A percentile compares a stretch with the other conserved stretches of the same genome.
These are phyloP conservation scores for Phoma sp. DNA, from an alignment of 2,329 filamentous ascomycete species.

Conservation along the genomic window DNA sequence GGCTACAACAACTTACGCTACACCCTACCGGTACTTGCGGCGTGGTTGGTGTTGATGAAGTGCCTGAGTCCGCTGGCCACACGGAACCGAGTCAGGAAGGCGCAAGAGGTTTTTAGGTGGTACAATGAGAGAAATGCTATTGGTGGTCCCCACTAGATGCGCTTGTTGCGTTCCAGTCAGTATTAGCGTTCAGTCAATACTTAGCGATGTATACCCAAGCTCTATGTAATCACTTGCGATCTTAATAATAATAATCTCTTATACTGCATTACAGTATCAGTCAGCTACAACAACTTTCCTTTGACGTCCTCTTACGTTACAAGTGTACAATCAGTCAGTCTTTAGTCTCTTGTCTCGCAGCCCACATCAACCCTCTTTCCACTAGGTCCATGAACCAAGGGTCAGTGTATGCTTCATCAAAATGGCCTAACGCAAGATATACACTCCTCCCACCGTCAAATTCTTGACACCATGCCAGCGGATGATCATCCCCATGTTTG, in stretches of 20 bases:
- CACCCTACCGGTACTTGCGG: slow-evolving; percentile 15
- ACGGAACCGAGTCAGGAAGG: slow-evolving; percentile 15
- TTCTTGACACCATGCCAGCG: slow-evolving; percentile 39
- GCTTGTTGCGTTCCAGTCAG: not conserved
- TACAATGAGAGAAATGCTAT: slow-evolving; percentile 19
- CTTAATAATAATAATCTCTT: no score
- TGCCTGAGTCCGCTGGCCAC: slow-evolving; percentile 18
- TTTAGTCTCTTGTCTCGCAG: not conserved
- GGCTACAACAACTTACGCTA: slow-evolving; percentile 12
- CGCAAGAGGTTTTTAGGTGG: slow-evolving; percentile 13
- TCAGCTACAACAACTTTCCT: no score
- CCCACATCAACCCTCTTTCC: slow-evolving; percentile 31
- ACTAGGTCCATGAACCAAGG: slow-evolving; percentile 31
- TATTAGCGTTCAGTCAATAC: no score
- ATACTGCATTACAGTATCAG: no score
- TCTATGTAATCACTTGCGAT: no score
- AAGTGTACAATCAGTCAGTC: no score
- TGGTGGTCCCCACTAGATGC: slow-evolving; percentile 14
- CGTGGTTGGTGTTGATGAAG: slow-evolving; percentile 16
- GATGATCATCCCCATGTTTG: slow-evolving; percentile 35
- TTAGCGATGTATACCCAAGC: not conserved
- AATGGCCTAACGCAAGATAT: slow-evolving; percentile 37
- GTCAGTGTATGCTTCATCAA: slow-evolving; percentile 34
- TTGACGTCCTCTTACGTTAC: no score
- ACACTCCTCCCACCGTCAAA: slow-evolving; percentile 34